Percentiles rank a stretch among this genome's conserved stretches.
Conservation (phyloP, 768 basidiomycete species). For the Dictyophora rubrovolvata region DNA sequence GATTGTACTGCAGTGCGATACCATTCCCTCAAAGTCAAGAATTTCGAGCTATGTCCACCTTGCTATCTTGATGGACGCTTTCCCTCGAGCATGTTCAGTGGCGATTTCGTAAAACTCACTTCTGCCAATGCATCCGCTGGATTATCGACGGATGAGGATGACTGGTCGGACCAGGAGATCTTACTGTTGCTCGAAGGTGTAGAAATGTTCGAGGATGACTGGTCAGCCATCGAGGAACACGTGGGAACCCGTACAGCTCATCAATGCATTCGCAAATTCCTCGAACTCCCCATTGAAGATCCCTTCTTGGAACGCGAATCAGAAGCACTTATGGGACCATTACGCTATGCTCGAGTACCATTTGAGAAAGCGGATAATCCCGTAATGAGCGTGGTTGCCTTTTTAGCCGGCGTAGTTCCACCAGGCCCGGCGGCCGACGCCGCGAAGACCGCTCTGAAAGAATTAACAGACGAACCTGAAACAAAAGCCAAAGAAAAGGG, state of each 20-base stretch:
- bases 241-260: slow-evolving; percentile 87
- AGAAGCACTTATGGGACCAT: slow-evolving; percentile 67
- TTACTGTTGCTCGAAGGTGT: slow-evolving; percentile 87
- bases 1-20: slow-evolving; percentile 87
- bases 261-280: slow-evolving; percentile 92
- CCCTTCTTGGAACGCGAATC: slow-evolving; percentile 59
- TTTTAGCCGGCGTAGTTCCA: slow-evolving; percentile 85
- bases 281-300: slow-evolving; percentile 95
- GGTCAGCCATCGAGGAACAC: slow-evolving; percentile 86
- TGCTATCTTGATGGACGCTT: slow-evolving; percentile 97
- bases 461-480: slow-evolving; percentile 54
- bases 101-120: slow-evolving; percentile 89
- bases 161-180: slow-evolving; percentile 88
- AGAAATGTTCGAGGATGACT: slow-evolving; percentile 98
- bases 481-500: slow-evolving; percentile 20
- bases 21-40: slow-evolving; percentile 86
- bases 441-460: slow-evolving; percentile 81
- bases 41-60: slow-evolving; percentile 80
- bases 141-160: slow-evolving; percentile 34
- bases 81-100: slow-evolving; percentile 91
- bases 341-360: slow-evolving; percentile 71
- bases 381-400: slow-evolving; percentile 97
- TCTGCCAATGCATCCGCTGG: slow-evolving; percentile 16
- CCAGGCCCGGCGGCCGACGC: slow-evolving; percentile 89
- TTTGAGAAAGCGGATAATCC: slow-evolving; percentile 96